phyloP scores from a whole-genome alignment of 768 basidiomycete species.

The Arthromyces matolae region DNA sequence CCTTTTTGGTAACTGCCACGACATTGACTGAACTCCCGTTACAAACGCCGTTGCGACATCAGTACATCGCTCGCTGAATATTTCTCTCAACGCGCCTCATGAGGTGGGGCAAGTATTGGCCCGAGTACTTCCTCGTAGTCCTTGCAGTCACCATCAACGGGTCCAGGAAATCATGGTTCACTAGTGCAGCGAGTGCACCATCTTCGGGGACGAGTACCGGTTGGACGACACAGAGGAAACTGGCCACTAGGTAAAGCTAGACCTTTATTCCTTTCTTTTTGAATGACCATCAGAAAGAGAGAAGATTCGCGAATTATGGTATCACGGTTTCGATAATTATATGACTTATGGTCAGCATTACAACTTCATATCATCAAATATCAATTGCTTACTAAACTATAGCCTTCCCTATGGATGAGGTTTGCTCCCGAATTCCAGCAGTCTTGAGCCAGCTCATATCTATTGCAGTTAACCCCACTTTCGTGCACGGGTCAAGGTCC shows the following conservation, averaged over 20 bases:
- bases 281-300: slow-evolving; percentile 41
- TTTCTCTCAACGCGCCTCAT: slow-evolving; percentile 28
- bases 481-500: slow-evolving; percentile 87
- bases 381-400: slow-evolving; percentile 14
- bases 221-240: slow-evolving; percentile 60
- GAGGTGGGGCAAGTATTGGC: slow-evolving; percentile 54
- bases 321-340: slow-evolving; percentile 87
- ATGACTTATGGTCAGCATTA: slow-evolving; percentile 68
- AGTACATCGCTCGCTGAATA: neutral
- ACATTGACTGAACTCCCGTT: slow-evolving; percentile 17
- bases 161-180: slow-evolving; percentile 27
- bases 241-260: slow-evolving; percentile 50
- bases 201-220: slow-evolving; percentile 29
- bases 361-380: neutral
- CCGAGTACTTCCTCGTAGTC: slow-evolving; percentile 40
- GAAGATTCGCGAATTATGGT: slow-evolving; percentile 74
- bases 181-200: slow-evolving; percentile 31
- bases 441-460: slow-evolving; percentile 1
- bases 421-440: slow-evolving; percentile 24
- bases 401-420: slow-evolving; percentile 90
- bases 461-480: slow-evolving; percentile 73
- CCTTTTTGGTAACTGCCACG: slow-evolving; percentile 26
- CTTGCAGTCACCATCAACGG: slow-evolving; percentile 36
- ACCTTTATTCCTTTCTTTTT: neutral
- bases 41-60: neutral